Evolutionary conservation across 2,329 filamentous ascomycete species (phyloP).

Genomic region (Neopestalotiopsis sp.): DNA sequence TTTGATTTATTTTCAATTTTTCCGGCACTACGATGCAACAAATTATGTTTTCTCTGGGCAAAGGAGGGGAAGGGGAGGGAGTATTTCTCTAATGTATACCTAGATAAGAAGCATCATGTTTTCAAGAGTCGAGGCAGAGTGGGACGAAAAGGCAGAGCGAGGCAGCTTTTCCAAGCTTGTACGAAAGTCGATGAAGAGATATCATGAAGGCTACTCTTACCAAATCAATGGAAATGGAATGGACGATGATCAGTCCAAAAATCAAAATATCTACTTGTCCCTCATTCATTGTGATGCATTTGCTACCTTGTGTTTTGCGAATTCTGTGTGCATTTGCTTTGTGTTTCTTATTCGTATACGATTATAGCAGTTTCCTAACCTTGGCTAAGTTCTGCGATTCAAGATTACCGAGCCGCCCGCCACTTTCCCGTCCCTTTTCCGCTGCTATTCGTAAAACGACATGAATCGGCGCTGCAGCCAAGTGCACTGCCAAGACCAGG

Average conservation of each 20-base stretch:
- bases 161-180: slow-evolving; percentile 6
- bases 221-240: not conserved
- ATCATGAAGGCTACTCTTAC: slow-evolving; percentile 2
- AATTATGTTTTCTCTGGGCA: not conserved
- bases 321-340: not conserved
- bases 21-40: not conserved
- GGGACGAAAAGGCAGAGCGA: not conserved
- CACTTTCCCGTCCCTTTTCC: slow-evolving; percentile 9
- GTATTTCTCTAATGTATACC: slow-evolving; percentile 17
- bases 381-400: not conserved
- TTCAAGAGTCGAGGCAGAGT: slow-evolving; percentile 3
- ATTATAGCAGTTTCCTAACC: not conserved
- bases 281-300: not conserved
- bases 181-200: slow-evolving; percentile 7
- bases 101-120: slow-evolving; percentile 1
- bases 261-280: not conserved
- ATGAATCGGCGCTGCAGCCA: not conserved
- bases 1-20: not conserved
- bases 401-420: not conserved
- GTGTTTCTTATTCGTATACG: not conserved
- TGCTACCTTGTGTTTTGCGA: not conserved
- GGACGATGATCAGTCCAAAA: not conserved
- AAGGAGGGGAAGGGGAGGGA: not conserved
- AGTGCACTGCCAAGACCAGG: not conserved
- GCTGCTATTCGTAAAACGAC: slow-evolving; percentile 1